Percentiles rank a stretch among this genome's conserved stretches.
These are phyloP conservation scores for Mucor plumbeus DNA, from an alignment of 371 early-diverging fungal species.

Conservation along the genomic window DNA sequence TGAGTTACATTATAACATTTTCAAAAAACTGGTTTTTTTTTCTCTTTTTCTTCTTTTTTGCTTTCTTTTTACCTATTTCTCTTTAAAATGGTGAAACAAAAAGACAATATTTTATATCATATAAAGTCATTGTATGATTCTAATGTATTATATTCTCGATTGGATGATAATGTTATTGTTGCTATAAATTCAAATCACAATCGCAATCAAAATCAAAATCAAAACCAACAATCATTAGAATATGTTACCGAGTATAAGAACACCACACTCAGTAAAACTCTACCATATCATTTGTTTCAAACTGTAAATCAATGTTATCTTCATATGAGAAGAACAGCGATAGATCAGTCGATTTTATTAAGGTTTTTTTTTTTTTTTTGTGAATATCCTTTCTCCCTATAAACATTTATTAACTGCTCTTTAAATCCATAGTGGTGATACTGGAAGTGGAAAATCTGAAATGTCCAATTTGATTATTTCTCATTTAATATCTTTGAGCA, in stretches of 20 bases:
- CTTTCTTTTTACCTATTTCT: background rate
- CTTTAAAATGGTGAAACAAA: background rate
- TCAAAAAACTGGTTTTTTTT: background rate
- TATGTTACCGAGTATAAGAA: conserved; percentile 76
- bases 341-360: conserved; percentile 80
- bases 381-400: conserved; percentile 8
- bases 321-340: conserved; percentile 85
- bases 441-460: conserved; percentile 90
- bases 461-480: conserved; percentile 64
- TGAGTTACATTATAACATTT: background rate
- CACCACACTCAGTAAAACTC: conserved; percentile 50
- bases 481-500: conserved; percentile 74
- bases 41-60: background rate
- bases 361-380: conserved; percentile 42
- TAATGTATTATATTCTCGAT: background rate
- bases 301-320: conserved; percentile 72
- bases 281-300: conserved; percentile 87
- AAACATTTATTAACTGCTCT: conserved; percentile 2
- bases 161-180: background rate
- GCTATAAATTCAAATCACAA: background rate
- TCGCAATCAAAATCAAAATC: background rate
- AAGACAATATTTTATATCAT: background rate
- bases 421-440: conserved; percentile 75
- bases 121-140: background rate
- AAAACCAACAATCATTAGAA: conserved; percentile 50